phyloP scores from a whole-genome alignment of 495 filamentous ascomycete species.

The Hypomontagnella monticulosa region DNA sequence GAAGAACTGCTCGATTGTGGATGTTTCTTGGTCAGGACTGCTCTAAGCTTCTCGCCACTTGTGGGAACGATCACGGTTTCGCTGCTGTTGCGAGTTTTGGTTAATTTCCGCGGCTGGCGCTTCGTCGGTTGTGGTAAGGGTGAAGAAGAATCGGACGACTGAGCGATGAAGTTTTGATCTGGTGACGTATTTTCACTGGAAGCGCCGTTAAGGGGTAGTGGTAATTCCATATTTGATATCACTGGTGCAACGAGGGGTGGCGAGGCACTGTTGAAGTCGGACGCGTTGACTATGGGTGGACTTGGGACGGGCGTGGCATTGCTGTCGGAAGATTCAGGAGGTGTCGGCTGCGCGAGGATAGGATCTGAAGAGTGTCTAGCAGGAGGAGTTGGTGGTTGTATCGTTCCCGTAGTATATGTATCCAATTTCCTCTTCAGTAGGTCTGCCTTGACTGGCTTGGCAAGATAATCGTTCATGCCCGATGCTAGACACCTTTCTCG shows the following conservation, averaged over 20 bases:
- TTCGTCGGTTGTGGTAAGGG: conserved; percentile 17
- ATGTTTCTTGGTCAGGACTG: conserved; percentile 35
- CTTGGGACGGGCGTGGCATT: conserved; percentile 20
- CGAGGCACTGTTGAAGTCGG: conserved; percentile 10
- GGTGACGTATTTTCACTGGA: conserved; percentile 27
- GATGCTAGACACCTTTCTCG: conserved; percentile 90
- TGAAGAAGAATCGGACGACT: conserved; percentile 11
- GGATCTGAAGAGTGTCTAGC: conserved; percentile 25
- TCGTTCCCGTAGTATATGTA: conserved; percentile 58
- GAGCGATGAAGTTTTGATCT: conserved; percentile 21
- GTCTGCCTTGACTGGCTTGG: conserved; percentile 83
- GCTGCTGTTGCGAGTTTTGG: conserved; percentile 41
- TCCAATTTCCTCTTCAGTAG: conserved; percentile 81
- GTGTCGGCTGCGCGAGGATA: conserved; percentile 14
- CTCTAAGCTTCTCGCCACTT: conserved; percentile 22
- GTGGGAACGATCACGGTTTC: conserved; percentile 8
- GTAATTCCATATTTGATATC: conserved; percentile 13
- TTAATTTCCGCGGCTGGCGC: conserved; percentile 43
- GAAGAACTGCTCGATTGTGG: conserved; percentile 18
- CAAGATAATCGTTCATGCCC: conserved; percentile 96
- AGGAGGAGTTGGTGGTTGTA: conserved; percentile 42
- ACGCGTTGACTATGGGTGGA: conserved; percentile 8
- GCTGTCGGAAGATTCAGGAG: conserved; percentile 12
- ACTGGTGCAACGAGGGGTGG: conserved; percentile 22
- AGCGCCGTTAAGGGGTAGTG: conserved; percentile 8